Conservation (phyloP, 2,329 filamentous ascomycete genomes). For the Exophiala bonariae region DNA sequence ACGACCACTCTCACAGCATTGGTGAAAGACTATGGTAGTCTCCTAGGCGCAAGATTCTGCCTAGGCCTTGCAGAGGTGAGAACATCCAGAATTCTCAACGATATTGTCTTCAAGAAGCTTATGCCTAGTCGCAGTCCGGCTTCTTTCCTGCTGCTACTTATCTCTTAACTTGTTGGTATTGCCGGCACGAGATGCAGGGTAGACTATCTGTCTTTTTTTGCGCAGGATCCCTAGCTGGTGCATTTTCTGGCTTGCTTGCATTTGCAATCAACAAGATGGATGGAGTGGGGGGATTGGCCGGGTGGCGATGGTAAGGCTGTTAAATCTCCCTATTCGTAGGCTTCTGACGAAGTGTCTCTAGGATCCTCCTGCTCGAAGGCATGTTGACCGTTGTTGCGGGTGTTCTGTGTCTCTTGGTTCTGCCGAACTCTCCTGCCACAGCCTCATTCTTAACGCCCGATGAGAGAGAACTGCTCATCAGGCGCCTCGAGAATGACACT, state of each 20-base stretch:
- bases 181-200: constrained; percentile 42
- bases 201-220: constrained; percentile 48
- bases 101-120: constrained; percentile 46
- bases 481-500: constrained; percentile 33
- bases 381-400: constrained; percentile 45
- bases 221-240: constrained; percentile 49
- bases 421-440: constrained; percentile 46
- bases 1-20: not conserved
- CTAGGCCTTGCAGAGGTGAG: constrained; percentile 50
- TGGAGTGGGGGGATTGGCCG: constrained; percentile 43
- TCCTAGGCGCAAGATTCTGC: constrained; percentile 38
- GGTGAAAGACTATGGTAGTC: not conserved
- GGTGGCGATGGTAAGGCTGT: constrained; percentile 50
- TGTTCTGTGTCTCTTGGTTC: constrained; percentile 39
- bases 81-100: constrained; percentile 45
- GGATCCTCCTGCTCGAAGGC: constrained; percentile 53
- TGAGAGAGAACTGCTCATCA: constrained; percentile 40
- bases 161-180: constrained; percentile 40
- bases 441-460: constrained; percentile 42
- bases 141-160: constrained; percentile 34
- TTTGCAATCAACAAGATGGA: constrained; percentile 54
- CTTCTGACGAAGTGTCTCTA: no score
- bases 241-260: constrained; percentile 53
- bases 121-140: constrained; percentile 41
- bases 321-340: no score